phyloP scores from a whole-genome alignment of 2,329 filamentous ascomycete species.

The Exophiala sp. region DNA sequence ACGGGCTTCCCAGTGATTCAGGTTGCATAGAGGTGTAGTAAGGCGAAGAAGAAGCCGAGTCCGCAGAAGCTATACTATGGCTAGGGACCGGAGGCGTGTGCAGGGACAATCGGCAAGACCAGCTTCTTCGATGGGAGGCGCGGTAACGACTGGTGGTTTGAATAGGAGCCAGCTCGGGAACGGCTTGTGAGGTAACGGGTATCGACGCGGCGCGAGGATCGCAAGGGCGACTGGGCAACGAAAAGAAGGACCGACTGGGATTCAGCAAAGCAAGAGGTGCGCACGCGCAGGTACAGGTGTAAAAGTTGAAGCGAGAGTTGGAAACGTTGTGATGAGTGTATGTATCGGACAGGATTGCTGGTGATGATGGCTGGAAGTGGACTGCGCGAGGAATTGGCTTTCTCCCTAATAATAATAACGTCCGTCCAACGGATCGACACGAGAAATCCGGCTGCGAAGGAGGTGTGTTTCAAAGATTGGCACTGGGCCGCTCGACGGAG shows the following conservation, averaged over 20 bases:
- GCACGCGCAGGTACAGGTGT: conserved; percentile 7
- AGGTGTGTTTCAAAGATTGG: conserved; percentile 4
- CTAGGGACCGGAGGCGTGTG: not conserved
- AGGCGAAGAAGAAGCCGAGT: not conserved
- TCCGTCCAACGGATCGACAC: not conserved
- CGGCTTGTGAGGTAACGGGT: conserved; percentile 2
- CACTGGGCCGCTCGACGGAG: not conserved
- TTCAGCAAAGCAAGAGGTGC: conserved; percentile 3
- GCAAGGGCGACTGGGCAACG: not conserved
- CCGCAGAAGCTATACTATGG: not conserved
- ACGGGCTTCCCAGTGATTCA: conserved; percentile 15
- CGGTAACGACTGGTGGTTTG: conserved; percentile 22
- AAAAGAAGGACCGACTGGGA: conserved; percentile 5
- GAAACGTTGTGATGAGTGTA: not conserved
- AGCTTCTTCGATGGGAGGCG: conserved; percentile 8
- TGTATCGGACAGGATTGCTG: not conserved
- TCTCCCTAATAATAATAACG: not conserved
- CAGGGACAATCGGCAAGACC: not conserved
- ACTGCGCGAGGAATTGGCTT: not conserved
- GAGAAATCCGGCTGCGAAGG: conserved; percentile 1
- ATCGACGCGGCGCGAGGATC: conserved; percentile 5
- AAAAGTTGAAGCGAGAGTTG: not conserved
- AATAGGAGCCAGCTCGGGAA: conserved; percentile 8
- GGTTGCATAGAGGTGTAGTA: conserved; percentile 19
- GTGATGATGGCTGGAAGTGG: not conserved